Evolutionary conservation across 352 stramenopile genomes (phyloP), one percentile per base, ranked within the genome.

Genomic region (Phytophthora nicotianae): DNA sequence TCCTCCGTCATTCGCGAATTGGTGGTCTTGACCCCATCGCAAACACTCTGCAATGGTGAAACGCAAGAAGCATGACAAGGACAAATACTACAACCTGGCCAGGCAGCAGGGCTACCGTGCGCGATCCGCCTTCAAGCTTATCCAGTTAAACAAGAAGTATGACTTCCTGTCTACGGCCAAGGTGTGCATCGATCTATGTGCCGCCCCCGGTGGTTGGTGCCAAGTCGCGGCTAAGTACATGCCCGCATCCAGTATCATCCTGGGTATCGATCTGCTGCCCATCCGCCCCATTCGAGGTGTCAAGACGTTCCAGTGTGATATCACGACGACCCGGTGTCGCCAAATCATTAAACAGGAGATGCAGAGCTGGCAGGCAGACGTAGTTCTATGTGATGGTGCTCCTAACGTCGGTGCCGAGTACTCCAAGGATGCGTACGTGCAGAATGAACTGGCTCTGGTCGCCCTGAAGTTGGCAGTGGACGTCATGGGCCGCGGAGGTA

Each of bases 71-170:
- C 89, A 96, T 80, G 96, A 99, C 71, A 98, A 98, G 80, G 98
- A 99, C 81, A 99, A 99, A 79, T 99, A 99, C 83, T 99, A 99
- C 80, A 96, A 98, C 72, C 77, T 99, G 52, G 97, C 97, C 10
- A 97, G 98, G 49, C 97, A 99, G 80, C 97, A 99, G 86, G 98
- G 98, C 16, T 99, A 99, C 78, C 92, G 98, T 69, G 97, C 97
- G 21, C 96, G 98, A 50, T 98, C 97, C 6, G 97, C 97, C 19
- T 99, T 99, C 86, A 99, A 99, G 88, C 88, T 99, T 33, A 98
- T 99, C 72, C 93, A 98, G 82, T 97, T 99, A 50, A 99, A 99
- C 86, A 98, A 98, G 72, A 98, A 99, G 84, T 99, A 98, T 91
- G 89, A 98, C 64, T 97, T 99, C 45, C 76, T 99, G 20, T 90